Conservation (phyloP, 257 asterid genomes). For the Fraxinus cuspidata region DNA sequence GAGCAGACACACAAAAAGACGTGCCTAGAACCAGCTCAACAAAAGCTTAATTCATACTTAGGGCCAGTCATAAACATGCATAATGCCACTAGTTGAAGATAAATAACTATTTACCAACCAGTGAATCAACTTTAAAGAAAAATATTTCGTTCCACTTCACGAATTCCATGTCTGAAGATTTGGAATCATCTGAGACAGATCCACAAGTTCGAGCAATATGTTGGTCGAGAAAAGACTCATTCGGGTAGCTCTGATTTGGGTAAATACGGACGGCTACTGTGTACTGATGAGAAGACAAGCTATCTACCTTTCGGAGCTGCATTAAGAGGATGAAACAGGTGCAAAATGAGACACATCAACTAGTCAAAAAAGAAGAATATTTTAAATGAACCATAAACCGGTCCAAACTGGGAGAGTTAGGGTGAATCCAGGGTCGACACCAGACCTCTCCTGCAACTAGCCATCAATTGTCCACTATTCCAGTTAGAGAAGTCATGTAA, state of each 20-base stretch:
- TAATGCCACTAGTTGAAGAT: slow-evolving; percentile 9
- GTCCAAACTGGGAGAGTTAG: not conserved
- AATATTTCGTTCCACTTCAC: slow-evolving; percentile 93
- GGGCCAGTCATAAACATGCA: slow-evolving; percentile 5
- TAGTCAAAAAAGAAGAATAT: not conserved
- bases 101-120: slow-evolving; percentile 49
- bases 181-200: slow-evolving; percentile 44
- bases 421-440: not conserved
- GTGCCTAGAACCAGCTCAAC: slow-evolving; percentile 19
- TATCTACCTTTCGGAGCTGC: slow-evolving; percentile 72
- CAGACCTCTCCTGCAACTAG: not conserved
- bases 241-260: slow-evolving; percentile 44
- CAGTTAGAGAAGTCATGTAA: not conserved
- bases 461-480: not conserved
- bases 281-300: slow-evolving; percentile 69
- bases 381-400: not conserved
- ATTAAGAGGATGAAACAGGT: slow-evolving; percentile 30
- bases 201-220: slow-evolving; percentile 87
- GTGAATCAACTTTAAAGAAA: slow-evolving; percentile 80
- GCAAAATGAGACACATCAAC: slow-evolving; percentile 26
- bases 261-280: slow-evolving; percentile 63
- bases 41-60: slow-evolving; percentile 17
- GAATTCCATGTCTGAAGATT: slow-evolving; percentile 49
- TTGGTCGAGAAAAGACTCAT: slow-evolving; percentile 45
- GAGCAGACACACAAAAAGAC: slow-evolving; percentile 10